Percentiles rank a stretch among this genome's conserved stretches.
Conservation (phyloP, 2,329 filamentous ascomycete genomes). For the Sclerotinia borealis region DNA sequence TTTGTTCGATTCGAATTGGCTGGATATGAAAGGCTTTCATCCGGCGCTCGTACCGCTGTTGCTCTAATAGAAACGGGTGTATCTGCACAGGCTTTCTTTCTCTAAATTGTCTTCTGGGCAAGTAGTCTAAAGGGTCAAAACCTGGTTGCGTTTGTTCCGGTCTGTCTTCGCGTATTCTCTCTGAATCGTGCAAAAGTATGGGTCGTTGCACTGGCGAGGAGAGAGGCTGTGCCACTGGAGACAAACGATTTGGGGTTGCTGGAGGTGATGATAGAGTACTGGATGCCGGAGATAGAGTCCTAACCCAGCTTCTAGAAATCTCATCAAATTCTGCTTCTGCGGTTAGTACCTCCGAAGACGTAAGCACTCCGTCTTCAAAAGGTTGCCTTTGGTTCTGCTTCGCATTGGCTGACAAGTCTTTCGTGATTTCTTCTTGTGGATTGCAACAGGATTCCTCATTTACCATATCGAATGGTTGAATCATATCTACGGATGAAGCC, state of each 20-base stretch:
- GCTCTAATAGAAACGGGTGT: constrained; percentile 32
- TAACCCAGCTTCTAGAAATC: constrained; percentile 37
- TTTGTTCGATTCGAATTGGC: constrained; percentile 27
- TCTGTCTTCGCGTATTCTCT: not conserved
- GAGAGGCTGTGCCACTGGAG: not conserved
- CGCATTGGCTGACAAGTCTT: not conserved
- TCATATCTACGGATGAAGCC: constrained; percentile 13
- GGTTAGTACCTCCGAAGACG: not conserved
- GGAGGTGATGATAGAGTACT: constrained; percentile 29
- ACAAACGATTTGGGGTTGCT: constrained; percentile 9
- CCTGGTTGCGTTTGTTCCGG: not conserved
- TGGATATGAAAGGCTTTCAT: constrained; percentile 28
- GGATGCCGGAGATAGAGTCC: constrained; percentile 32
- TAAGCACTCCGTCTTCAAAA: not conserved
- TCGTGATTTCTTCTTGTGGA: not conserved
- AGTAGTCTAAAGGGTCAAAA: not conserved
- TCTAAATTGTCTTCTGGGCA: constrained; percentile 14
- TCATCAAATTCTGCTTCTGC: constrained; percentile 29
- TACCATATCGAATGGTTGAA: not conserved
- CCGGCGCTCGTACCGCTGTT: constrained; percentile 28
- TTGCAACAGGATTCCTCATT: not conserved
- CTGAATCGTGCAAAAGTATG: not conserved
- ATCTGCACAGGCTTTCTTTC: constrained; percentile 31
- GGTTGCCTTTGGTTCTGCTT: not conserved
- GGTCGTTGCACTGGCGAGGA: not conserved